Evolutionary conservation across 129 eudicot genomes (phyloP).

Genomic region (Flaveria trinervia): DNA sequence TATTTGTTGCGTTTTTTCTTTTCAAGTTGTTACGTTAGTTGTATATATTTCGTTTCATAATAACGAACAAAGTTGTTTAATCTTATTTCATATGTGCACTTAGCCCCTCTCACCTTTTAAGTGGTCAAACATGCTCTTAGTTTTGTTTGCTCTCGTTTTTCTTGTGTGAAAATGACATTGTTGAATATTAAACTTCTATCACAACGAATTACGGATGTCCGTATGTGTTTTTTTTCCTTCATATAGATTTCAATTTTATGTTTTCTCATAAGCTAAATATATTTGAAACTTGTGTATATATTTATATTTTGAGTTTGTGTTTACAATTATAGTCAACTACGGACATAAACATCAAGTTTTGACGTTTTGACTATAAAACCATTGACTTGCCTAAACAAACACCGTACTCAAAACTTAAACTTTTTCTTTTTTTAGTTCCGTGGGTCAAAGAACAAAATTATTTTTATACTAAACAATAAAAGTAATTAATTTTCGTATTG

Average conservation of each 20-base stretch:
- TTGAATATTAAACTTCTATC: too few species aligned
- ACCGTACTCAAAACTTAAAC: not conserved
- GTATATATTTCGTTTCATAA: too few species aligned
- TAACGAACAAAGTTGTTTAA: not conserved
- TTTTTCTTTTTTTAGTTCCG: not conserved
- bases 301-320: not conserved
- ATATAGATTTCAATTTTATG: too few species aligned
- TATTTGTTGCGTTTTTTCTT: too few species aligned
- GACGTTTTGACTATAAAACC: not conserved
- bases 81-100: not conserved
- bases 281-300: too few species aligned
- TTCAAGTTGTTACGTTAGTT: too few species aligned
- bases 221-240: too few species aligned
- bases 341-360: not conserved
- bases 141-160: too few species aligned
- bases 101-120: too few species aligned
- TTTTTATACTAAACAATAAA: not conserved
- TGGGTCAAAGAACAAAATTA: not conserved
- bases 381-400: not conserved
- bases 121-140: too few species aligned
- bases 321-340: not conserved
- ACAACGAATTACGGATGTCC: not conserved
- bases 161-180: too few species aligned
- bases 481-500: not conserved
- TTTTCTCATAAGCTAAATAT: too few species aligned